Evolutionary conservation across 2,329 filamentous ascomycete genomes (phyloP).

Genomic region (Microdochium paspali): DNA sequence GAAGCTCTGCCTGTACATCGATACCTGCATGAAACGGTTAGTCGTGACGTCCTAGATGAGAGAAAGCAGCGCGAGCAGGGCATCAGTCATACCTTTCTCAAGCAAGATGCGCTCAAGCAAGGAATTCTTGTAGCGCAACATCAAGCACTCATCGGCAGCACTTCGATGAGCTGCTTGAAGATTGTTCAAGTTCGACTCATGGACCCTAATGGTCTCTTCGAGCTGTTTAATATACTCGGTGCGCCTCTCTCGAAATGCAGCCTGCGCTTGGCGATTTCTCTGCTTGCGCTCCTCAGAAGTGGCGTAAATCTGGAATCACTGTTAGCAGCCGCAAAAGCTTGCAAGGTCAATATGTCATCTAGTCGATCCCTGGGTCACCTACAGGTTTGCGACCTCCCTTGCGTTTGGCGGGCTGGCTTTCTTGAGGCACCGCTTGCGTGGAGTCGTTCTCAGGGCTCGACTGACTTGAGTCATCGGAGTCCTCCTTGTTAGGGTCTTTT

Average conservation of each 20-base stretch:
- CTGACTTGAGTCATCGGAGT: conserved; percentile 51
- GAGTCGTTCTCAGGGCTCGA: conserved; percentile 51
- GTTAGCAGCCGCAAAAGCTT: conserved; percentile 6
- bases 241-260: conserved; percentile 89
- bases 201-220: conserved; percentile 92
- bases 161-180: conserved; percentile 90
- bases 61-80: background rate
- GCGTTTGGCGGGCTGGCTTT: conserved; percentile 69
- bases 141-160: conserved; percentile 92
- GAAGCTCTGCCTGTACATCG: conserved; percentile 92
- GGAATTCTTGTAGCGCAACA: conserved; percentile 98
- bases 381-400: conserved; percentile 98
- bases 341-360: background rate
- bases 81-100: conserved; percentile 67
- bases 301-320: conserved; percentile 71
- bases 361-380: conserved; percentile 23
- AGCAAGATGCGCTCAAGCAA: conserved; percentile 88
- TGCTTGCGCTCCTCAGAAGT: conserved; percentile 98
- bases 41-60: background rate
- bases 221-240: conserved; percentile 99
- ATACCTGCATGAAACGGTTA: conserved; percentile 51
- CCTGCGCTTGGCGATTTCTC: conserved; percentile 92
- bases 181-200: conserved; percentile 88
- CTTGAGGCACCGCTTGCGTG: conserved; percentile 30
- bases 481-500: conserved; percentile 46